Base-by-base conservation (phyloP, 2,329 filamentous ascomycete species). In the Aspergillus sp. region DNA sequence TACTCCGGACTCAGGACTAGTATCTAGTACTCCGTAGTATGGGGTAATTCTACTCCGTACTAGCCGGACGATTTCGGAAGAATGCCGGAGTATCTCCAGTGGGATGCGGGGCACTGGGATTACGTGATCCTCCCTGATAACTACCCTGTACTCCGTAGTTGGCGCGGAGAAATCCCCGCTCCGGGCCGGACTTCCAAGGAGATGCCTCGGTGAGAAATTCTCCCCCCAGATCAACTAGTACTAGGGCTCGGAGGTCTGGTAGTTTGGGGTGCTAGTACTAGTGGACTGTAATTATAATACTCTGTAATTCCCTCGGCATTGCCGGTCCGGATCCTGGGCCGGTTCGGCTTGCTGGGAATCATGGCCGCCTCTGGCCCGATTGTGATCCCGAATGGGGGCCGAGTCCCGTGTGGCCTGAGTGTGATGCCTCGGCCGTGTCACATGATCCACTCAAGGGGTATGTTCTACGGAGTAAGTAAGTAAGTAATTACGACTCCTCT, bases 261-360 rank as follows among this genome's bases (percentile, higher is more conserved):
- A 19, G 19, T 19, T 19, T 19, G 19, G 19, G 19, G 19, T 19
- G 19, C 19, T 19, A 19, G 19, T 19, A 19, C 19, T 19, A 19
- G 19, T 19, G 19, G 19, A 19, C 2, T 19, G 19, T 19, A 19
- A 19, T 19, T 1, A 19, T 19, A 19, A 19, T 19, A 19, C 19
- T 19, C 19, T 19, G 19, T 36, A 48, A 50, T 48, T 52, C 38
- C 46, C 52, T 57, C 56, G 56, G 56, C 49, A 53, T 58, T 33
- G 42, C 52, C 54, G 47, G 45, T 49, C 56, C 54, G 56, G 53
- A 26, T 48, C 36, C 36, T 19, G 19, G 19, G 2, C 19, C 19
- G 19, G 36, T 12, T 39, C 36, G 36, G 36, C 36, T 19, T 26
- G 12, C 19, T 26, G 26, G 19, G 36, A 19, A 19, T 19, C 19